Conservation (phyloP, 305 asterid genomes). For the Nicotiana rustica region DNA sequence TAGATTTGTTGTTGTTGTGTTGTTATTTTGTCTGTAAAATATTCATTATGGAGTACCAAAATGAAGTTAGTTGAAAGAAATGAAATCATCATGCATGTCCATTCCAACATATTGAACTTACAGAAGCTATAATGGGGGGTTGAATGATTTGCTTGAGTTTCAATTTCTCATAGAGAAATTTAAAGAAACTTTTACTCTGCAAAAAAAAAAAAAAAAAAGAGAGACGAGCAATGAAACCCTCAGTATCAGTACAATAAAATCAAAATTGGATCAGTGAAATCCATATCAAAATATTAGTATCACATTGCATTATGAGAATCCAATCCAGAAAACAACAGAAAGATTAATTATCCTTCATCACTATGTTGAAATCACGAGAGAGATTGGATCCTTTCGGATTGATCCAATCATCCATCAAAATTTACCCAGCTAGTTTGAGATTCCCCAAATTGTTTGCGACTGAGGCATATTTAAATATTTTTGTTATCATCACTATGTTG, state of each 20-base stretch:
- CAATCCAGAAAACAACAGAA: not conserved
- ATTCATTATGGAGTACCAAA: not conserved
- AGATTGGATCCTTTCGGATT: not conserved
- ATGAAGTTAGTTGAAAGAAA: not conserved
- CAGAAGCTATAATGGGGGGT: constrained; percentile 97
- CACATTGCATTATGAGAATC: not conserved
- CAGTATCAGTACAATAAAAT: not conserved
- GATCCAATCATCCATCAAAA: not conserved
- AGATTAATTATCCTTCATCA: not conserved
- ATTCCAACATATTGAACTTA: constrained; percentile 50
- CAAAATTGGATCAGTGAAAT: not conserved
- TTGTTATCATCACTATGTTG: not conserved
- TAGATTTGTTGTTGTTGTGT: too few relatives aligned
- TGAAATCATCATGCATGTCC: not conserved
- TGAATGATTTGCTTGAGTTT: constrained; percentile 94
- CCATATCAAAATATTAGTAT: not conserved
- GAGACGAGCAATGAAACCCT: not conserved
- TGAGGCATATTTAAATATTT: not conserved
- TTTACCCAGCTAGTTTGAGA: not conserved
- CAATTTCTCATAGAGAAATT: constrained; percentile 73
- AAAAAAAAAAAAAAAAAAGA: constrained; percentile 34
- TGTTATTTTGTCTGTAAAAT: not conserved
- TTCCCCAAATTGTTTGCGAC: not conserved
- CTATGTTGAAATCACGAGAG: not conserved
- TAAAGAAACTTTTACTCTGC: constrained; percentile 73